Conservation (phyloP, 768 basidiomycete species). For the Phylloporus rhodoxanthus region DNA sequence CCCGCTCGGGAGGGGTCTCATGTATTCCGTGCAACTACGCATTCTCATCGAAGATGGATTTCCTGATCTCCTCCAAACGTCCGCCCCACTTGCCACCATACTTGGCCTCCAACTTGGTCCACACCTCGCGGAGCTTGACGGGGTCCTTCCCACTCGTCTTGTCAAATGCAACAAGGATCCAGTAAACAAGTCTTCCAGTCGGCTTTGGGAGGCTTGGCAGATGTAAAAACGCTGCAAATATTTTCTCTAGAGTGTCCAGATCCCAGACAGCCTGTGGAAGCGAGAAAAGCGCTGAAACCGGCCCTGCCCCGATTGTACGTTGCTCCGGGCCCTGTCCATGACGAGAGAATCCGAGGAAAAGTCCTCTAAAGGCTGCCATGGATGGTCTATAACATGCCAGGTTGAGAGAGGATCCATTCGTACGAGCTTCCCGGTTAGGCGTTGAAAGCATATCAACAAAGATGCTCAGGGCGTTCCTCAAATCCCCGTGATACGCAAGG, state of each 20-base stretch:
- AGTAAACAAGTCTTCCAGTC: conserved; percentile 48
- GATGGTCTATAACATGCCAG: conserved; percentile 38
- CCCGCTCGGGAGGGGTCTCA: too few species aligned
- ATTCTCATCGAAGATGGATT: conserved; percentile 29
- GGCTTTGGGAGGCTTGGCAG: conserved; percentile 43
- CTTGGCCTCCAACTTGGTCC: conserved; percentile 48
- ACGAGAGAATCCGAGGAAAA: conserved; percentile 71
- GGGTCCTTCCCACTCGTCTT: conserved; percentile 51
- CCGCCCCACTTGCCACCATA: conserved; percentile 46
- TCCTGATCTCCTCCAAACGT: conserved; percentile 40
- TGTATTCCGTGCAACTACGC: neutral
- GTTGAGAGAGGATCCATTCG: conserved; percentile 23
- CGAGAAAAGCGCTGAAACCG: conserved; percentile 4
- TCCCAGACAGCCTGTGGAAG: conserved; percentile 41
- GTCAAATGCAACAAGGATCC: conserved; percentile 62
- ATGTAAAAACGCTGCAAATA: conserved; percentile 61
- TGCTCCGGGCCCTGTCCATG: conserved; percentile 39
- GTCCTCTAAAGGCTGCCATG: conserved; percentile 54
- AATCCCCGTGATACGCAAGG: conserved; percentile 65
- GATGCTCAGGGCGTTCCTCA: conserved; percentile 47
- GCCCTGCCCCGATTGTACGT: neutral
- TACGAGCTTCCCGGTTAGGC: conserved; percentile 34
- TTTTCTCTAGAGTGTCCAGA: conserved; percentile 44
- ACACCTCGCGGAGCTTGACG: conserved; percentile 48
- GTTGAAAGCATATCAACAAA: conserved; percentile 64